Percentiles rank a stretch among this genome's conserved stretches.
phyloP scores from a whole-genome alignment of 176 grass and related monocot genomes.

The Bonia amplexicaulis region DNA sequence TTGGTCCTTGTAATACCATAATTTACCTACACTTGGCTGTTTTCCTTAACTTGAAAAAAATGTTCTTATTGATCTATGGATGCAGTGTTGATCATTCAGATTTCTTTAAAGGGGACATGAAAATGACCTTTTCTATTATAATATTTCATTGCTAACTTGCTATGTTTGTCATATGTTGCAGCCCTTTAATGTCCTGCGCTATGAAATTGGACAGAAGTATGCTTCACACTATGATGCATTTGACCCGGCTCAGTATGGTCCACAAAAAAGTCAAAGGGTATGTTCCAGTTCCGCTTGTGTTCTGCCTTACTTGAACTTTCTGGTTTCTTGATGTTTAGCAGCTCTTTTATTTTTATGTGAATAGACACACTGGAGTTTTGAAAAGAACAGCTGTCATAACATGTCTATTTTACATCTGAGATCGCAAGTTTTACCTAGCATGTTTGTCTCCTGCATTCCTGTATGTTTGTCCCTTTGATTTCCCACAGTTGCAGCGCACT shows the following conservation, averaged over 20 bases:
- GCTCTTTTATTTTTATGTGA: background rate
- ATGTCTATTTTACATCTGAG: background rate
- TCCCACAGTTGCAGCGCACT: background rate
- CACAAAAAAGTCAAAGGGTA: conserved; percentile 95
- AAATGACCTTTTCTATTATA: background rate
- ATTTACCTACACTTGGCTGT: background rate
- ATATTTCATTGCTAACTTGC: background rate
- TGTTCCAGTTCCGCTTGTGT: conserved; percentile 12
- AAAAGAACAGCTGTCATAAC: background rate
- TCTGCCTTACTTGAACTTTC: background rate
- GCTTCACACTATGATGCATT: conserved; percentile 97
- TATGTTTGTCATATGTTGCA: conserved; percentile 41
- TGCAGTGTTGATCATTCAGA: background rate
- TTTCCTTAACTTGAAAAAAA: background rate
- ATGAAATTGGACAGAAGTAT: conserved; percentile 91
- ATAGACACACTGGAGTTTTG: background rate
- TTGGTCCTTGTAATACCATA: background rate
- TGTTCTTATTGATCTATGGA: background rate
- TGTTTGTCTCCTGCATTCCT: background rate
- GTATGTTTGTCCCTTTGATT: background rate
- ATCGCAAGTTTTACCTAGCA: background rate
- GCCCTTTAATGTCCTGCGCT: conserved; percentile 83
- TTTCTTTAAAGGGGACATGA: background rate
- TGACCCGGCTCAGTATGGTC: conserved; percentile 84
- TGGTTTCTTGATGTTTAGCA: background rate